Evolutionary conservation across 352 stramenopile genomes (phyloP), one percentile per base, ranked within the genome.

Genomic region (Phytophthora fragariae): DNA sequence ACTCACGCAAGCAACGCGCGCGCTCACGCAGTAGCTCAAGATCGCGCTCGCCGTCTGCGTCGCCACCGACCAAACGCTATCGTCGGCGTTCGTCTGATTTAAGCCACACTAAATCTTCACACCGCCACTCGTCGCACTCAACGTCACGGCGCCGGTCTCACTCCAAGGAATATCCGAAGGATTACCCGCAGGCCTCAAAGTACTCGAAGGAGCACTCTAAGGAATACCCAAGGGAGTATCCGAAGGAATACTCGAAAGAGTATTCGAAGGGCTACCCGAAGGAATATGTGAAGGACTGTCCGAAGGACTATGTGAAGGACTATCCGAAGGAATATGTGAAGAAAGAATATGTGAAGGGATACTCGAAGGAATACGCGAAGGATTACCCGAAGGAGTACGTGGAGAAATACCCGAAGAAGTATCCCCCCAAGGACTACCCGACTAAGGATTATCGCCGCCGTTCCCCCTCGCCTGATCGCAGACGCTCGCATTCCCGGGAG

Each of bases 11-110:
- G 63, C 76, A 66, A 31, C 79, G 55, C 49, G 82, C 70, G 15
- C 70, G 73, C 27, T 81, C 78, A 21, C 61, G 74, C 44, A 82
- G 66, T 19, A 78, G 73, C 24, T 88, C 81, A 33, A 80, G 76
- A 52, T 84, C 78, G 15, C 55, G 46, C 47, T 87, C 81, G 9
- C 53, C 46, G 19, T 79, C 75, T 62, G 52, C 47, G 19, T 78
- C 74, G 19, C 69, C 76, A 7, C 75, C 62, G 5, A 12, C 63
- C 27, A 79, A 82, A 47, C 65, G 57, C 47, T 75, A 75, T 54
- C 72, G 62, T 62, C 76, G 66, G 57, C 74, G 76, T 7, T 78
- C 76, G 27, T 65, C 71, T 46, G 65, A 80, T 7, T 29, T 72
- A 11, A 73, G 19, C 44, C 62, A 74, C 14, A 60, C 67, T 0